Evolutionary conservation across 2,329 filamentous ascomycete genomes (phyloP).

Genomic region (Pseudocercospora macadamiae): DNA sequence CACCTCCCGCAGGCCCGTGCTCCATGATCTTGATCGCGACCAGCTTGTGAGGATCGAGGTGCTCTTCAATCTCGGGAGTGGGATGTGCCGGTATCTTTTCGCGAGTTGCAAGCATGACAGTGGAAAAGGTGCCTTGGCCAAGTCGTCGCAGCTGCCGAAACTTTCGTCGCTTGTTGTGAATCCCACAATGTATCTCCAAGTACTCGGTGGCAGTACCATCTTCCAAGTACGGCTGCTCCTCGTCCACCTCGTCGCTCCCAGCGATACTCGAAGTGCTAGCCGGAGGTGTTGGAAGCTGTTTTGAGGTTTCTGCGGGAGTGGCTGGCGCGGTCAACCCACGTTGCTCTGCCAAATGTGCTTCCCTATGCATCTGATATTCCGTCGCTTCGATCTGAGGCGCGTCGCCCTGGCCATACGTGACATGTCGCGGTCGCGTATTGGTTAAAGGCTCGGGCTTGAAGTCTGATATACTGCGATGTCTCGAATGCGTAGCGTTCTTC

Average conservation of each 20-base stretch:
- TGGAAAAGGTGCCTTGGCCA: constrained; percentile 93
- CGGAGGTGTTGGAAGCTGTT: constrained; percentile 71
- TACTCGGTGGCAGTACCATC: constrained; percentile 44
- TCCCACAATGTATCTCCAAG: constrained; percentile 51
- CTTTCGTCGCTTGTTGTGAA: constrained; percentile 74
- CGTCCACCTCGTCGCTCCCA: constrained; percentile 57
- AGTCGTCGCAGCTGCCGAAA: constrained; percentile 81
- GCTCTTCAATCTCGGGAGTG: constrained; percentile 48
- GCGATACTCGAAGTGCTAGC: constrained; percentile 67
- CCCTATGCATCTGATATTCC: constrained; percentile 66
- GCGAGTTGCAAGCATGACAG: constrained; percentile 87
- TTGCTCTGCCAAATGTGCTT: constrained; percentile 77
- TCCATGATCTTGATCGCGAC: constrained; percentile 96
- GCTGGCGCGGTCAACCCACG: constrained; percentile 68
- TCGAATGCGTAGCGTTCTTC: constrained; percentile 47
- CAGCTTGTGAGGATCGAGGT: constrained; percentile 71
- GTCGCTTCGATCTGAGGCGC: constrained; percentile 54
- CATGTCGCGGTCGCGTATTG: constrained; percentile 68
- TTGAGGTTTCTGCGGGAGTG: constrained; percentile 28
- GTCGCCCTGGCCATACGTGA: constrained; percentile 66
- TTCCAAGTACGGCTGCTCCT: constrained; percentile 40
- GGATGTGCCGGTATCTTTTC: constrained; percentile 56
- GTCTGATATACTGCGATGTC: constrained; percentile 86
- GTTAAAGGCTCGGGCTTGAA: constrained; percentile 75
- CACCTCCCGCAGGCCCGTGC: constrained; percentile 89